Base-by-base conservation (phyloP, 257 asterid species). In the Nicotiana undulata region DNA sequence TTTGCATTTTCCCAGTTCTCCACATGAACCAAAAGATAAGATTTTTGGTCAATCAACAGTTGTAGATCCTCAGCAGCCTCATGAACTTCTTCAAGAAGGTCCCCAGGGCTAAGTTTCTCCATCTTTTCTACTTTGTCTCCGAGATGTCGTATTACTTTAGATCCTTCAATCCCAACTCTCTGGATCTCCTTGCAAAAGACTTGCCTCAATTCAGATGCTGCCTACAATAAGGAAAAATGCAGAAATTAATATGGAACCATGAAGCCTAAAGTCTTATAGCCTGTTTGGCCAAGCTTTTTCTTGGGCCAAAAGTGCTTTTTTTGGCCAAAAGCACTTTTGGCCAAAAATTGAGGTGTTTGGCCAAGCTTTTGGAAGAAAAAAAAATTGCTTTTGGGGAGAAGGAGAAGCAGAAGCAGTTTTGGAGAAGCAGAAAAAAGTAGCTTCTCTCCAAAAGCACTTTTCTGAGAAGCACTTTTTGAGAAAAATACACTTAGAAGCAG, bases 61-160 rank as follows among this genome's bases (percentile, higher is more conserved):
- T 96, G 99, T 55, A 96, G 79, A 88, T 87, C 89, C 87, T 96
- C 99, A 0, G 98, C 99, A 18, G 98, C 97, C 8, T 90, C 93
- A 20, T 94, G 99, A 56, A 96, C 93, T 77, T 91, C 88, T 8
- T 94, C 89, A 11, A 96, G 98, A 12, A 90, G 59, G 79, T 92
- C 89, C 9, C 79, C 86, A 0, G 92, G 85, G 76, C 89, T 79
- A 9, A 94, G 95, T 76, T 90, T 94, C 81, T 96, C 99, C 99
- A 96, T 93, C 85, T 90, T 91, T 84, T 95, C 97, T 46, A 95
- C 96, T 86, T 93, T 93, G 51, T 92, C 92, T 9, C 99, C 96
- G 1, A 95, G 93, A 67, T 55, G 68, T 29, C 91, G 92, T 67
- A 95, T 63, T 77, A 96, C 92, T 84, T 93, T 90, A 52, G 98